Evolutionary conservation across 1,284 basidiomycete genomes (phyloP), one percentile per base, ranked within the genome.

Genomic region (Tilletia horrida): DNA sequence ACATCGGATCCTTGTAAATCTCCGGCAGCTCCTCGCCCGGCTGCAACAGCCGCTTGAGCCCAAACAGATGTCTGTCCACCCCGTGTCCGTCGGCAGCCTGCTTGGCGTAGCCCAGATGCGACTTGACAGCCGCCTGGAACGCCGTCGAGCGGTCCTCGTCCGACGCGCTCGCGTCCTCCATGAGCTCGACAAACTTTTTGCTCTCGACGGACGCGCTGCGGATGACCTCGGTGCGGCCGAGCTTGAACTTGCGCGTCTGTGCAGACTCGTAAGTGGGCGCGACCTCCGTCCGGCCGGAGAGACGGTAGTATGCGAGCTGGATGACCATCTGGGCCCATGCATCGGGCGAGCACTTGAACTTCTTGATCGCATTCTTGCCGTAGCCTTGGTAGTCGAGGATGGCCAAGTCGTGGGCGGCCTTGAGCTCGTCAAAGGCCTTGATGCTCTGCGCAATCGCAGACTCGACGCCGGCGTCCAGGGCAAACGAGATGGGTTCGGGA

Each of bases 81-180:
- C 94, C 96, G 82, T 92, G 90, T 0, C 90, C 95, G 72, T 96
- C 92, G 3, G 93, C 91, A 0, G 94, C 93, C 88, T 92, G 93
- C 3, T 86, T 85, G 1, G 91, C 88, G 82, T 97, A 97, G 81
- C 90, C 87, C 73, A 92, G 85, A 84, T 98, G 96, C 61, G 93
- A 86, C 48, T 86, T 84, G 11, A 88, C 89, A 1, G 95, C 95
- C 27, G 85, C 85, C 68, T 88, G 87, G 85, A 97, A 93, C 59
- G 91, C 85, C 57, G 84, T 83, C 16, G 88, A 87, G 3, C 92
- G 87, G 67, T 88, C 85, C 42, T 81, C 83, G 76, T 92, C 89
- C 42, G 61, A 13, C 13, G 68, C 72, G 0, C 76, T 73, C 64
- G 86, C 83, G 78, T 90, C 85, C 63, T 91, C 83, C 93, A 98